Base-by-base conservation (phyloP, 208 protist species). In the Leishmania lainsoni region DNA sequence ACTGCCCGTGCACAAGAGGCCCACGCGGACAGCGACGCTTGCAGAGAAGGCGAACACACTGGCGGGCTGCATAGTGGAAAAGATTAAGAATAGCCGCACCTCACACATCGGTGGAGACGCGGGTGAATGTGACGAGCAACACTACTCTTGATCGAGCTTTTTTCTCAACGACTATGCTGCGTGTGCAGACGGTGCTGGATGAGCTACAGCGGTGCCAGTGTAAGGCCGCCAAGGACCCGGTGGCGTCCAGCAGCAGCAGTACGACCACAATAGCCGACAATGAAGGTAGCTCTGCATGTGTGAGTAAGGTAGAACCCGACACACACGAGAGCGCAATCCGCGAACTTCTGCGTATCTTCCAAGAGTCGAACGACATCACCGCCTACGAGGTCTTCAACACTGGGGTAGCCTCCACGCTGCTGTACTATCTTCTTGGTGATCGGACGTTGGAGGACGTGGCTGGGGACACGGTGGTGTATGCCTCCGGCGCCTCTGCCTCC, bases 311-410 rank as follows among this genome's bases (percentile, higher is more conserved):
- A 29, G 35, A 14, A 3, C 68, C 65, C 39, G 84, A 81, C 32
- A 83, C 76, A 8, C 89, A 93, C 68, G 78, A 88, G 59, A 22
- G 29, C 2, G 59, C 74, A 14, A 73, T 93, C 12, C 69, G 61
- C 0, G 76, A 86, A 51, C 84, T 93, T 17, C 82, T 91, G 58
- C 71, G 75, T 32, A 83, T 86, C 9, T 82, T 93, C 35, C 61
- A 72, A 17, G 74, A 79, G 52, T 86, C 81, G 14, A 77, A 45
- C n/a, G 74, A 84, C 59, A 83, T 90, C 8, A 94, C 90, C 22
- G 48, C 90, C 39, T 90, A 88, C 81, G 88, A 94, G 71, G 83
- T 92, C 9, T 84, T 80, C 65, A 85, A 88, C 54, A 81, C 91
- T 14, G 82, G 83, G 20, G 70, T 92, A 12, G 88, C 87, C 4